Evolutionary conservation across 2,329 filamentous ascomycete species (phyloP), one percentile per base, ranked within the genome.

Genomic region (Nemania sp.): DNA sequence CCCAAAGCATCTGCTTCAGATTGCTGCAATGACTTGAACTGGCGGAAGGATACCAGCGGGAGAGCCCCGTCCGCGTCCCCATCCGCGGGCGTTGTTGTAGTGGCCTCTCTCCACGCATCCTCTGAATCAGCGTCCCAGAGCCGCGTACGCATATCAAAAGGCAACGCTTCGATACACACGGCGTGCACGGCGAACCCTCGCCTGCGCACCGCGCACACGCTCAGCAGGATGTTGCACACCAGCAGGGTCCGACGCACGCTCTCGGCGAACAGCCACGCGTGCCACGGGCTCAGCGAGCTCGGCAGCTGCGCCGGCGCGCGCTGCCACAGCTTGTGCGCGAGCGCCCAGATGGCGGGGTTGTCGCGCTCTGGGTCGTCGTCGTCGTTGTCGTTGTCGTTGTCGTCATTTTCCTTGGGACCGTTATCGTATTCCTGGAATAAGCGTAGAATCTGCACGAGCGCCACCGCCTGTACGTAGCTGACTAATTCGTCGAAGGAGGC

Each of bases 91-190:
- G n/a, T n/a, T n/a, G n/a, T n/a, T n/a, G 17, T 17, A 3, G 34
- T 23, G 14, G 23, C 33, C 33, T 14, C 34, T 30, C 23, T 39
- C 45, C 45, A 48, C 9, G 45, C 19, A 17, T 39, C 33, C 30
- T 48, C 33, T 17, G 45, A 28, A 14, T 48, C 23, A 19, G 45
- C 34, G 8, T 39, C 24, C 45, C 34, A 39, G 8, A 48, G 24
- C 34, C 15, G 45, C 23, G 45, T 48, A 7, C 23, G 34, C 45
- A 39, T 31, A 30, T 48, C 34, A 19, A 48, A 48, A 31, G 33
- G 45, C 15, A 48, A 24, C 24, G 31, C 11, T n/a, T 36, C 43
- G 9, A 46, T 37, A 15, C 31, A 36, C 12, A 37, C 9, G 5
- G 33, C 11, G 26, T 34, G 31, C 17, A 46, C 15, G 5, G 43